Conservation (phyloP, 2,329 filamentous ascomycete genomes). For the Plenodomus biglobosus region DNA sequence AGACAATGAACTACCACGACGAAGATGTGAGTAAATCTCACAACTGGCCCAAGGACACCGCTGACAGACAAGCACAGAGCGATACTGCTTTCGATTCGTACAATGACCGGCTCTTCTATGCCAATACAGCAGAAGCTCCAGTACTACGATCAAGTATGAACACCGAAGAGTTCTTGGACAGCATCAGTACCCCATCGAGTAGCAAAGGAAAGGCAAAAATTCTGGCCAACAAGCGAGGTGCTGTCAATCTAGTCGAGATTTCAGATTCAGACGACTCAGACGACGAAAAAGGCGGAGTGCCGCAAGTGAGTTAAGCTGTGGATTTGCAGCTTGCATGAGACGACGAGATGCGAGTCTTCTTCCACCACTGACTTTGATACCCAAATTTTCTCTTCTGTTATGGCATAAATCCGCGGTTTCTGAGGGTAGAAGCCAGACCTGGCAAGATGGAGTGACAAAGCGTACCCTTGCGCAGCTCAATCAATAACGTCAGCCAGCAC, state of each 20-base stretch:
- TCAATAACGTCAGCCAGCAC: no score
- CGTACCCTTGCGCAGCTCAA: no score
- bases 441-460: neutral
- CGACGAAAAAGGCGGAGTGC: conserved; percentile 12
- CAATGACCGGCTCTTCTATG: conserved; percentile 68
- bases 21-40: conserved; percentile 60
- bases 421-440: neutral
- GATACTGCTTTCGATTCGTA: conserved; percentile 75
- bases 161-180: conserved; percentile 63
- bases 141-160: conserved; percentile 58
- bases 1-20: conserved; percentile 75
- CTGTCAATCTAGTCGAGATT: conserved; percentile 33
- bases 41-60: neutral
- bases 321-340: neutral
- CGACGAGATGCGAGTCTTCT: no score
- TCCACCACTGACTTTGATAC: neutral
- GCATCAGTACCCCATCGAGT: conserved; percentile 58
- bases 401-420: neutral
- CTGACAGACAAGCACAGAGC: conserved; percentile 46
- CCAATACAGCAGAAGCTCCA: conserved; percentile 46
- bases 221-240: conserved; percentile 28
- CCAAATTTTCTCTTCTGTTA: neutral
- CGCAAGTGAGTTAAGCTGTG: conserved; percentile 7
- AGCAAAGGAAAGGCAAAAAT: conserved; percentile 46
- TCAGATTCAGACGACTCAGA: conserved; percentile 39